A percentile compares a stretch with the other conserved stretches of the same genome.
Conservation (phyloP, 129 eudicot species). For the carrot (Daucus carota) region DNA sequence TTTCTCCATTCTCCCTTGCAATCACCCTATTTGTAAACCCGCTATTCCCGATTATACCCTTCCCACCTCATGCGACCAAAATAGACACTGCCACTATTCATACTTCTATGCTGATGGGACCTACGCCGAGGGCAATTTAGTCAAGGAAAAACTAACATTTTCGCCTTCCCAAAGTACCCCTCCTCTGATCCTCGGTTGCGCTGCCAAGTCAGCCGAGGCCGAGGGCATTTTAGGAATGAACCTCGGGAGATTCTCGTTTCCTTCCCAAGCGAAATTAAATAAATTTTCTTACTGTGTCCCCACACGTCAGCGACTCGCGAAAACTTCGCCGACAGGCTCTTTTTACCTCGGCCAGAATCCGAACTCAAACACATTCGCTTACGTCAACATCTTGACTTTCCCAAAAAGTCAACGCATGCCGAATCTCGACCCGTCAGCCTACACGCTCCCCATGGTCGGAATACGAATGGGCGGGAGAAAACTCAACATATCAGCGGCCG, state of each 20-base stretch:
- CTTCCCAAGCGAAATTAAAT: constrained; percentile 48
- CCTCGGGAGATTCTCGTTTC: constrained; percentile 61
- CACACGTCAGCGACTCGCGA: constrained; percentile 22
- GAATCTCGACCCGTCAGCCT: constrained; percentile 64
- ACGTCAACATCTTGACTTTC: constrained; percentile 48
- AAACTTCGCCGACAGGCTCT: constrained; percentile 32
- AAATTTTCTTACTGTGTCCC: constrained; percentile 77
- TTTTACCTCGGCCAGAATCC: constrained; percentile 82
- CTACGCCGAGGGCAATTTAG: constrained; percentile 76
- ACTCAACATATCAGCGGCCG: constrained; percentile 33
- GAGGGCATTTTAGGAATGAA: constrained; percentile 91
- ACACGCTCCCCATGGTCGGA: constrained; percentile 47
- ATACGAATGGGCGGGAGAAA: constrained; percentile 42
- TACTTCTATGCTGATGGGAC: constrained; percentile 86
- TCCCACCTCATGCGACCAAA: constrained; percentile 73
- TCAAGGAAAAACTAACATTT: constrained; percentile 53
- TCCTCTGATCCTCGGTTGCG: constrained; percentile 70
- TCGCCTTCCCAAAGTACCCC: constrained; percentile 59
- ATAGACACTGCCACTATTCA: constrained; percentile 72
- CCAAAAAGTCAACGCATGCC: constrained; percentile 61
- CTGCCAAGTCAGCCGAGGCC: constrained; percentile 45
- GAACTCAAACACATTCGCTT: constrained; percentile 32
- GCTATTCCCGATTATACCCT: constrained; percentile 74
- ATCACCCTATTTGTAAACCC: constrained; percentile 65
- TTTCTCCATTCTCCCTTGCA: constrained; percentile 74